Evolutionary conservation across 768 basidiomycete species (phyloP), one percentile per base, ranked within the genome.

Genomic region (Gyrodon lividus): DNA sequence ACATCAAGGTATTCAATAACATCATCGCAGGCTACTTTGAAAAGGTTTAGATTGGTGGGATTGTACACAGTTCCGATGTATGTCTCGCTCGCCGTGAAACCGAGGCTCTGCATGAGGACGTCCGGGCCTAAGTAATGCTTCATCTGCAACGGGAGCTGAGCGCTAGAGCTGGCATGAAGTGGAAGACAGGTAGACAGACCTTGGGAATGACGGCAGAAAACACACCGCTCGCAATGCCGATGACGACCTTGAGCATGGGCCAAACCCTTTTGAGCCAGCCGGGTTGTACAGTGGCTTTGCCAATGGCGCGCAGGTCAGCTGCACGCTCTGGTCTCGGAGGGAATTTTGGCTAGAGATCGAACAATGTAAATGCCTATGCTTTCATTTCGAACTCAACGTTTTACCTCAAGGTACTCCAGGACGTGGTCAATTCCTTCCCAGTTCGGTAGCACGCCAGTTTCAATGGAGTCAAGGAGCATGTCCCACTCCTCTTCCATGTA

Each of bases 401-500:
- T 24, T 51, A 51, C 63, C 61, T 55, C 48, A 28, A 63, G 58
- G 33, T 51, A 54, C n/a, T 55, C 22, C 20, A 42, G 44, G 28
- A 66, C 51, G 22, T 56, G 52, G 3, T 43, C 38, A 16, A 40
- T 53, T 38, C 62, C 59, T 39, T 65, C 55, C 48, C 49, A 50
- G 16, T 64, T 40, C 1, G 59, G 64, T 6, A 66, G 16, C 16
- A 28, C 28, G 3, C 61, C 59, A 0, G 48, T 62, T 41, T 55
- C 51, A 8, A 66, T 28, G 45, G 40, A 33, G 12, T 46, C 9
- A 12, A 66, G 30, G 24, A 58, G 51, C 5, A 16, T 35, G 22
- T 62, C 50, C 64, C 58, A 58, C 28, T 58, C 60, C n/a, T 62
- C 48, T 17, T 60, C 63, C 43, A 63, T 53, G 41, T 48, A 46